Evolutionary conservation across 2,329 filamentous ascomycete species (phyloP), one percentile per base, ranked within the genome.

Genomic region (Ophiostoma tasmaniense): DNA sequence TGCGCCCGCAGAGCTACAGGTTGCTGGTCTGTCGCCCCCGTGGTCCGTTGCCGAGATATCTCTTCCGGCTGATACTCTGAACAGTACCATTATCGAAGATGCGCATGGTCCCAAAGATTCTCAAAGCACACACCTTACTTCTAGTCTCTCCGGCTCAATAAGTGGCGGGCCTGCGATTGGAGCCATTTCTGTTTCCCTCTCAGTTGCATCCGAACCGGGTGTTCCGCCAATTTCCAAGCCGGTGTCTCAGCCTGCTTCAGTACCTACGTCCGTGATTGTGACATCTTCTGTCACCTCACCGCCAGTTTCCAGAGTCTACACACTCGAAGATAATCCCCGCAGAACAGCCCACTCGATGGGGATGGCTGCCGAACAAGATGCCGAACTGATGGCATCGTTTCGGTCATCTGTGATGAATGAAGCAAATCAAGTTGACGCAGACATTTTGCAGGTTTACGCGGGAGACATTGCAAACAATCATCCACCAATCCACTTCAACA

Each of bases 311-410:
- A 10, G 50, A 22, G n/a, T 55, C 8, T 55, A 55, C 50, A 55
- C 50, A 22, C 50, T 55, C 25, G 50, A 83, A 70, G 80, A 82
- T 70, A 78, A 78, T 17, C 73, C 75, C 22, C 77, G 78, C 67
- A 73, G 76, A 22, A 82, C 81, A 1, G 79, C 81, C 14, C 81
- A 83, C 72, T 80, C 76, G 14, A 79, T 83, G 75, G 81, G 81
- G 0, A 75, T 79, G 17, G 76, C 80, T 1, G 79, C 77, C 11
- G 81, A 83, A 73, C 81, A 83, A 71, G 82, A 83, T 68, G 78
- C 80, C 1, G 78, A 81, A 71, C 76, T 83, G 10, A 76, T 83
- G 4, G 79, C 80, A 50, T 81, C 80, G 13, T 83, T 83, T 68
- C 76, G 81, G 22, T 82, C 81, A 45, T 77, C 80, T 22, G 78